Conservation (phyloP, 1,139 yeast species). For the Spencermartinsiella ligniputridi region DNA sequence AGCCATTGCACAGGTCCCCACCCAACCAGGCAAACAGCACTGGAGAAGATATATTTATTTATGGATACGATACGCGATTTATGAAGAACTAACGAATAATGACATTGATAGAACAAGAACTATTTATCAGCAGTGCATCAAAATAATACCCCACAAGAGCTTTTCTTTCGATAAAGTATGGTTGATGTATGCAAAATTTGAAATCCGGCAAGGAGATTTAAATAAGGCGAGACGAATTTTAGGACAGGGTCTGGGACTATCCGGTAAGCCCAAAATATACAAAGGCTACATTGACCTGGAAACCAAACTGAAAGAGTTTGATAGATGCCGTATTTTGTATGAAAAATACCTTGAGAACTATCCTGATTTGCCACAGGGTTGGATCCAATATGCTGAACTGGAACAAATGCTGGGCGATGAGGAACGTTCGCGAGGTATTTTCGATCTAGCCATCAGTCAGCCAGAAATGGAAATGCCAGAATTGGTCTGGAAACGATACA, state of each 20-base stretch:
- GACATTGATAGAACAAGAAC: slow-evolving; percentile 46
- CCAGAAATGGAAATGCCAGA: slow-evolving; percentile 35
- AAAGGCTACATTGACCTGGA: slow-evolving; percentile 61
- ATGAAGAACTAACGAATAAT: slow-evolving; percentile 50
- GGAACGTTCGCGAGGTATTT: slow-evolving; percentile 61
- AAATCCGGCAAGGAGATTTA: slow-evolving; percentile 54
- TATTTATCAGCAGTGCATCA: slow-evolving; percentile 48
- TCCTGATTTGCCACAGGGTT: slow-evolving; percentile 41
- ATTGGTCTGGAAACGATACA: slow-evolving; percentile 47
- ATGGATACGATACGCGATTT: slow-evolving; percentile 65
- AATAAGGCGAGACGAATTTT: slow-evolving; percentile 59
- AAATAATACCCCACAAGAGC: slow-evolving; percentile 49
- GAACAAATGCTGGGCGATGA: slow-evolving; percentile 69
- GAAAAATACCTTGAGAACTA: slow-evolving; percentile 60
- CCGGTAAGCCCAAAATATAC: slow-evolving; percentile 52
- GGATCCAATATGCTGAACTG: slow-evolving; percentile 62
- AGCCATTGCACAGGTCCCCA: slow-evolving; percentile 45
- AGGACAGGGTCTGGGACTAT: slow-evolving; percentile 67
- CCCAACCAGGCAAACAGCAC: slow-evolving; percentile 29
- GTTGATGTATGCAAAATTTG: slow-evolving; percentile 69
- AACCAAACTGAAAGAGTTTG: slow-evolving; percentile 39
- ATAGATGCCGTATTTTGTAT: slow-evolving; percentile 68
- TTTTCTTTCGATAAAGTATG: slow-evolving; percentile 74
- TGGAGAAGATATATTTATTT: slow-evolving; percentile 71
- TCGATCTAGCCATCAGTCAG: slow-evolving; percentile 45